phyloP scores from a whole-genome alignment of 2,329 filamentous ascomycete genomes.

The Chaetomiaceae sp. region DNA sequence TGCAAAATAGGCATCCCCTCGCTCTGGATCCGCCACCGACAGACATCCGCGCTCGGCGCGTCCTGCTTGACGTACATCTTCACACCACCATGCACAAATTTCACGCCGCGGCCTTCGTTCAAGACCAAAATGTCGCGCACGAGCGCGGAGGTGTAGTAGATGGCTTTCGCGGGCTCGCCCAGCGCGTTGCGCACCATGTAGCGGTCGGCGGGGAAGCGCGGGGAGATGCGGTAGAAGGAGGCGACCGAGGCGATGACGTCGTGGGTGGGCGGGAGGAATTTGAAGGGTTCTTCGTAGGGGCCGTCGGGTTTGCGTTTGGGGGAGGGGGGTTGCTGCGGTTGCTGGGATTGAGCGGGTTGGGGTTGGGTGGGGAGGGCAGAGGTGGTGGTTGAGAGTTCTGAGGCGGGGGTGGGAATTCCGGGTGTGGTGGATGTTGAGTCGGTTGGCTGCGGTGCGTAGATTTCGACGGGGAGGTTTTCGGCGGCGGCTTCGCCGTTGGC shows the following conservation, averaged over 20 bases:
- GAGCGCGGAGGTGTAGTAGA: constrained; percentile 89
- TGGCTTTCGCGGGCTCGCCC: constrained; percentile 83
- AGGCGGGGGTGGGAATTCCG: constrained; percentile 21
- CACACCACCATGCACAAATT: constrained; percentile 93
- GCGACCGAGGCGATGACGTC: constrained; percentile 71
- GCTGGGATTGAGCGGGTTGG: constrained; percentile 18
- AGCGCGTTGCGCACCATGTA: constrained; percentile 95
- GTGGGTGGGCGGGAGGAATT: constrained; percentile 72
- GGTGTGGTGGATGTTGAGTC: constrained; percentile 16
- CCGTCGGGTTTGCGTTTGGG: constrained; percentile 39
- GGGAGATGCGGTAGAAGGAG: constrained; percentile 76
- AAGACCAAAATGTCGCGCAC: constrained; percentile 76
- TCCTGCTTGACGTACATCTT: constrained; percentile 99
- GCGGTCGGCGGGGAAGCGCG: constrained; percentile 79
- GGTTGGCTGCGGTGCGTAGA: constrained; percentile 2
- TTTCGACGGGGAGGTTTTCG: constrained; percentile 16
- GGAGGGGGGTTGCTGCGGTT: constrained; percentile 28
- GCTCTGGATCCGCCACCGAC: constrained; percentile 90
- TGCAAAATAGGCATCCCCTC: constrained; percentile 90
- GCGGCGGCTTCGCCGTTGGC: constrained; percentile 5
- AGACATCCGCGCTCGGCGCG: constrained; percentile 76
- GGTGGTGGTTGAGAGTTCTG: no score
- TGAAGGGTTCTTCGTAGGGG: constrained; percentile 84
- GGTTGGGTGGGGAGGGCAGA: constrained; percentile 19
- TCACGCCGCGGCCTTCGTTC: constrained; percentile 87